Conservation (phyloP, 2,329 filamentous ascomycete genomes). For the Fonsecaea monophora region DNA sequence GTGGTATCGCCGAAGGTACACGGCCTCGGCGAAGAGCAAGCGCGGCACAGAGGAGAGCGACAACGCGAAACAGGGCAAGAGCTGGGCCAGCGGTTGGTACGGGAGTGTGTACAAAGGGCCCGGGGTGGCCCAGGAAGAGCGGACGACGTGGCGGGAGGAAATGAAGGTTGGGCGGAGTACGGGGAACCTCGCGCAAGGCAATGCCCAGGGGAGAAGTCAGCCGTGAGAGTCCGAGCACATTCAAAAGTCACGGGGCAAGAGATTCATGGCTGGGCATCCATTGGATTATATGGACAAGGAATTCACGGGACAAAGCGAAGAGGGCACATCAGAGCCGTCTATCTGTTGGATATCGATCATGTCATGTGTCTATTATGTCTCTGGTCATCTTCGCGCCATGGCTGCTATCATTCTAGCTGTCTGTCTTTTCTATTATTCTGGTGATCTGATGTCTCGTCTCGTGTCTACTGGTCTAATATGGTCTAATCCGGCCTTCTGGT, state of each 20-base stretch:
- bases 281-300: too few relatives aligned
- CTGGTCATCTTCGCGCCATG: too few relatives aligned
- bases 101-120: constrained; percentile 67
- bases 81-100: constrained; percentile 65
- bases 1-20: constrained; percentile 57
- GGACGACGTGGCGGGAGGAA: constrained; percentile 62
- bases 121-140: constrained; percentile 61
- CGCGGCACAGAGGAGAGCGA: constrained; percentile 44
- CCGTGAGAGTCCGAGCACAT: constrained; percentile 16
- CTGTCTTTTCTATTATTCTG: too few relatives aligned
- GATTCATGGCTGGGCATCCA: background rate
- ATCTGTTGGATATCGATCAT: too few relatives aligned
- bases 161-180: constrained; percentile 37
- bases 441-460: too few relatives aligned
- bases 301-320: too few relatives aligned
- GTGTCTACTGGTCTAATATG: too few relatives aligned
- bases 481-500: too few relatives aligned
- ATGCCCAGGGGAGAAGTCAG: constrained; percentile 31
- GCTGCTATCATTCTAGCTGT: too few relatives aligned
- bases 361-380: too few relatives aligned
- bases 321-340: too few relatives aligned
- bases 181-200: constrained; percentile 28
- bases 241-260: background rate
- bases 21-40: constrained; percentile 12
- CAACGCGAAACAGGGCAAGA: constrained; percentile 52